Conservation (phyloP, 2,329 filamentous ascomycete genomes). For the Nannizzia gypsea region DNA sequence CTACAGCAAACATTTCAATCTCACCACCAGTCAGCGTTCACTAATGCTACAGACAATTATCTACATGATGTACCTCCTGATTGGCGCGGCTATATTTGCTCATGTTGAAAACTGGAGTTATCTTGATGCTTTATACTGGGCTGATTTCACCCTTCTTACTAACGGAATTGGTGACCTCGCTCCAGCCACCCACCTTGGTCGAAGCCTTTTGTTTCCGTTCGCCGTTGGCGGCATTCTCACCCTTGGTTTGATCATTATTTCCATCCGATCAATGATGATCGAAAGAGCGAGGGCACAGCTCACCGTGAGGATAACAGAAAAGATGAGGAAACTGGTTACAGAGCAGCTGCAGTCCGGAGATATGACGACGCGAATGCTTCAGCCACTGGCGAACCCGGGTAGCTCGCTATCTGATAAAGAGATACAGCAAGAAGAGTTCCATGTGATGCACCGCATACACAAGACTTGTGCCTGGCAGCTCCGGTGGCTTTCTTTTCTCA, state of each 20-base stretch:
- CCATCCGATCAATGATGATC: conserved; percentile 27
- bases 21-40: conserved; percentile 46
- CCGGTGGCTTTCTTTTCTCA: conserved; percentile 31
- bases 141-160: conserved; percentile 27
- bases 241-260: conserved; percentile 26
- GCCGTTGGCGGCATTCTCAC: conserved; percentile 27
- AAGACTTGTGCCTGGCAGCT: conserved; percentile 30
- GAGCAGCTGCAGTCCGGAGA: conserved; percentile 17
- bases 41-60: conserved; percentile 36
- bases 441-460: conserved; percentile 38
- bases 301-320: conserved; percentile 24
- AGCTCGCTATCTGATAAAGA: conserved; percentile 16
- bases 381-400: background rate
- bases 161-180: conserved; percentile 26
- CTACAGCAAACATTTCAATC: conserved; percentile 45
- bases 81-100: conserved; percentile 29
- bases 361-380: conserved; percentile 7
- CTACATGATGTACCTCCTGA: conserved; percentile 30
- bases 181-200: conserved; percentile 24
- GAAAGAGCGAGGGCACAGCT: conserved; percentile 30
- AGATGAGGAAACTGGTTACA: conserved; percentile 23
- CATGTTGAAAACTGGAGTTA: conserved; percentile 27
- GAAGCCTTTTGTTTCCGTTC: conserved; percentile 26
- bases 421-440: conserved; percentile 28
- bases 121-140: conserved; percentile 26